phyloP scores from a whole-genome alignment of 1,284 basidiomycete species.

The Sporisorium scitamineum region DNA sequence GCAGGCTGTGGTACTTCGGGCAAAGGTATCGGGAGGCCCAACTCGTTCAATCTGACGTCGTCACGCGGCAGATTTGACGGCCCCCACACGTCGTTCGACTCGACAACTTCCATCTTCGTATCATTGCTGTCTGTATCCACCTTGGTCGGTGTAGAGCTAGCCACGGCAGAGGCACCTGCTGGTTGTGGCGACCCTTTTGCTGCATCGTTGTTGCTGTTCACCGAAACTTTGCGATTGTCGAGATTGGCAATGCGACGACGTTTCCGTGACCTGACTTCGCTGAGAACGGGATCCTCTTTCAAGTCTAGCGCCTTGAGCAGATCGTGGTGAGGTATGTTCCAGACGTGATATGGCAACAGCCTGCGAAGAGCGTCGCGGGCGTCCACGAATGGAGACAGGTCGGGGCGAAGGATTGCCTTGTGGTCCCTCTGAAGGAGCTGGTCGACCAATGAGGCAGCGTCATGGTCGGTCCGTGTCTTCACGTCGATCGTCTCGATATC shows the following conservation, averaged over 20 bases:
- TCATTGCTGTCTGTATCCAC: background rate
- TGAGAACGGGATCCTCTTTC: slow-evolving; percentile 36
- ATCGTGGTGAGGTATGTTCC: slow-evolving; percentile 62
- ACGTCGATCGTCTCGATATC: slow-evolving; percentile 1
- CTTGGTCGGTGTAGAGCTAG: slow-evolving; percentile 6
- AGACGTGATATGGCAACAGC: slow-evolving; percentile 66
- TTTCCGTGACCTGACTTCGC: slow-evolving; percentile 32
- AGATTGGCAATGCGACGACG: slow-evolving; percentile 28
- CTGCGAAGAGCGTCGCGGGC: slow-evolving; percentile 58
- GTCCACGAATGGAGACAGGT: slow-evolving; percentile 55
- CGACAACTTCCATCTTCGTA: background rate
- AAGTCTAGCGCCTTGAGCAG: slow-evolving; percentile 33
- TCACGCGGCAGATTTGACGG: background rate
- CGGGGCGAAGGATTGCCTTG: slow-evolving; percentile 51
- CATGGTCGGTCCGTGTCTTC: background rate
- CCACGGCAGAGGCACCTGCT: background rate
- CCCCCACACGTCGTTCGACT: background rate
- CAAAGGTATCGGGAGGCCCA: slow-evolving; percentile 32
- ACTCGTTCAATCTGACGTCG: slow-evolving; percentile 24
- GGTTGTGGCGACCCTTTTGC: background rate
- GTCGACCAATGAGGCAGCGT: slow-evolving; percentile 16
- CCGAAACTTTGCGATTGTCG: slow-evolving; percentile 1
- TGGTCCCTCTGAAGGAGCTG: slow-evolving; percentile 47
- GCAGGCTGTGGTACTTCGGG: slow-evolving; percentile 33
- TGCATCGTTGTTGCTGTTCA: background rate